phyloP scores from a whole-genome alignment of 2,329 filamentous ascomycete species.

The Eurotiales sp. region DNA sequence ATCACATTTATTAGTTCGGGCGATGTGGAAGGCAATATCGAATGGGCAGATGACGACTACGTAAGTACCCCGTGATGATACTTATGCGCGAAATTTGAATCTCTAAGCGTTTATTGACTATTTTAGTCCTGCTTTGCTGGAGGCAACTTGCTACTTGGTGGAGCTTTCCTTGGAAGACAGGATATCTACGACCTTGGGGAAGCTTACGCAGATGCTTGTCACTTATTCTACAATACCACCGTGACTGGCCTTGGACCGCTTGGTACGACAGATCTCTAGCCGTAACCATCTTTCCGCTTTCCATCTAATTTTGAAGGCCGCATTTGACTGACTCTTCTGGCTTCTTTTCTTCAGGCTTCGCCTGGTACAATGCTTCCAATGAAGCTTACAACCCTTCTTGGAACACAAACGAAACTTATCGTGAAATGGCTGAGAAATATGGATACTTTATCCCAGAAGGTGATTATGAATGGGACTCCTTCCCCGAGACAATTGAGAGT shows the following conservation, averaged over 20 bases:
- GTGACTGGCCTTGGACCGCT: slow-evolving; percentile 18
- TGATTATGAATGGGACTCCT: slow-evolving; percentile 12
- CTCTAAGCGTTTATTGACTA: background rate
- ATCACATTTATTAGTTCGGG: slow-evolving; percentile 21
- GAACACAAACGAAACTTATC: slow-evolving; percentile 16
- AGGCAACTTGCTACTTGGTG: slow-evolving; percentile 21
- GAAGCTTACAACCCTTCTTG: slow-evolving; percentile 16
- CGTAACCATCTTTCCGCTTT: background rate
- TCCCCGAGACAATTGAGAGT: slow-evolving; percentile 20
- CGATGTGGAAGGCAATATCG: slow-evolving; percentile 20
- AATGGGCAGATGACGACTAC: slow-evolving; percentile 23
- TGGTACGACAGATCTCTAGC: slow-evolving; percentile 11
- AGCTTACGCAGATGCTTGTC: slow-evolving; percentile 26
- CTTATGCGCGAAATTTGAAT: background rate
- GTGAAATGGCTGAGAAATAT: slow-evolving; percentile 16
- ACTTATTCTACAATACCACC: slow-evolving; percentile 28
- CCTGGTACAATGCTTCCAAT: slow-evolving; percentile 19
- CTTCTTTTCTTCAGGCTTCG: slow-evolving; percentile 11
- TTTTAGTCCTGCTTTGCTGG: slow-evolving; percentile 22
- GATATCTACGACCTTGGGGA: slow-evolving; percentile 26
- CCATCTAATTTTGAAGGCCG: no score
- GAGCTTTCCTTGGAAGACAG: slow-evolving; percentile 20
- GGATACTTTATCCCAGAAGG: slow-evolving; percentile 21
- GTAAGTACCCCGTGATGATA: slow-evolving; percentile 2
- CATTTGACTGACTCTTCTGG: background rate